These are phyloP conservation scores for Aspergillus spinulosporus DNA, from an alignment of 2,329 filamentous ascomycete species.

Conservation along the genomic window DNA sequence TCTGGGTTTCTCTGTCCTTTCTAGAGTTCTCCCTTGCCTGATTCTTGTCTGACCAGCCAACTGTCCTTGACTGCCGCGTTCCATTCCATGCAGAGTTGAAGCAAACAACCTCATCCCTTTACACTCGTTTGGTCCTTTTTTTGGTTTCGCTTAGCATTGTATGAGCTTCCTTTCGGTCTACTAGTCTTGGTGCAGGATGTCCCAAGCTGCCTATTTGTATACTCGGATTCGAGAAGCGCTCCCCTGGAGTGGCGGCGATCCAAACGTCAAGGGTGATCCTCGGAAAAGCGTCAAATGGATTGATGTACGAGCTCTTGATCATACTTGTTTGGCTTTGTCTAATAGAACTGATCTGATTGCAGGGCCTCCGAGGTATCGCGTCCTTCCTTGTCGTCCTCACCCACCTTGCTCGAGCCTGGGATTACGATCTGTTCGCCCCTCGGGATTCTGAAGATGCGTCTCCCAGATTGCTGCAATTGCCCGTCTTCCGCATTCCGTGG, in stretches of 20 bases:
- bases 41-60: background rate
- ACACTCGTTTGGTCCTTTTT: conserved; percentile 10
- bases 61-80: background rate
- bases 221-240: conserved; percentile 24
- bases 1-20: background rate
- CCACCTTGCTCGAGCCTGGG: conserved; percentile 54
- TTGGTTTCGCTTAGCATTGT: background rate
- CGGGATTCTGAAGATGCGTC: conserved; percentile 44
- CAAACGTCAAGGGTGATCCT: conserved; percentile 34
- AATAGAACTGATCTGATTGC: background rate
- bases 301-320: conserved; percentile 49
- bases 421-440: conserved; percentile 54
- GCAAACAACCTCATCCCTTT: conserved; percentile 3
- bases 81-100: conserved; percentile 7
- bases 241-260: conserved; percentile 26
- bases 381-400: conserved; percentile 56
- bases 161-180: conserved; percentile 8
- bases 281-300: conserved; percentile 57
- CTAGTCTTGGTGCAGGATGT: conserved; percentile 14
- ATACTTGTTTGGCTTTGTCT: background rate
- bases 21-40: background rate
- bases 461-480: conserved; percentile 52
- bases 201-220: conserved; percentile 22
- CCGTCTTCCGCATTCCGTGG: conserved; percentile 57
- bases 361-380: conserved; percentile 56